Conservation (phyloP, 2,329 filamentous ascomycete genomes). For the Ampelomyces quisqualis region DNA sequence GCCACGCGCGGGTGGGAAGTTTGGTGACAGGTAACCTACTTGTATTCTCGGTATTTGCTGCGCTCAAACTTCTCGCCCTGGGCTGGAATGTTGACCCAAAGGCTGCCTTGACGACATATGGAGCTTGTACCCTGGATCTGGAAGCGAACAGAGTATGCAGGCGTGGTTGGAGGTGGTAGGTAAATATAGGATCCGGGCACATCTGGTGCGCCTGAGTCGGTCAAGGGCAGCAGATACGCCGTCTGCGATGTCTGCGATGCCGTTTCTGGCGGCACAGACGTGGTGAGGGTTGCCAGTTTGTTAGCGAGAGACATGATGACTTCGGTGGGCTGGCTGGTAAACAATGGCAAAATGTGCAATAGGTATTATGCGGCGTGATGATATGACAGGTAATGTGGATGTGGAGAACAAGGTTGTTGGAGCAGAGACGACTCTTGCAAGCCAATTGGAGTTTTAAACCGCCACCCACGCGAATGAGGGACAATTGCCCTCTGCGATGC, state of each 20-base stretch:
- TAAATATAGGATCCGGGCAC: conserved; percentile 90
- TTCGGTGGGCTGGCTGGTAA: conserved; percentile 19
- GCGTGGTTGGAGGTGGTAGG: conserved; percentile 74
- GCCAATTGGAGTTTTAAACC: conserved; percentile 12
- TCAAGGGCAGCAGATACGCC: conserved; percentile 86
- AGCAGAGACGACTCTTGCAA: conserved; percentile 4
- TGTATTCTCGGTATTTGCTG: conserved; percentile 80
- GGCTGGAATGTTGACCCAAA: conserved; percentile 94
- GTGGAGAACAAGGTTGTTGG: conserved; percentile 10
- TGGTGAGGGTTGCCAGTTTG: conserved; percentile 15
- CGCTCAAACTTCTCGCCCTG: conserved; percentile 74
- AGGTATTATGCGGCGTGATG: conserved; percentile 11
- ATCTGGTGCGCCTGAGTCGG: conserved; percentile 88
- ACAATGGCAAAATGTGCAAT: conserved; percentile 16
- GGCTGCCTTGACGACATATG: conserved; percentile 87
- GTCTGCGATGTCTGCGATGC: conserved; percentile 20
- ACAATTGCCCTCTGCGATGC: conserved; percentile 22
- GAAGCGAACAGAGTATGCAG: conserved; percentile 76
- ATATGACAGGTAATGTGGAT: conserved; percentile 6
- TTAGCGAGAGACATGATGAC: conserved; percentile 3
- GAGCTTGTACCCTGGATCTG: conserved; percentile 93
- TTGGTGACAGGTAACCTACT: conserved; percentile 59
- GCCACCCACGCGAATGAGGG: conserved; percentile 11
- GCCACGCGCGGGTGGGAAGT: conserved; percentile 1
- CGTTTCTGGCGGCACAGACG: conserved; percentile 25